These are phyloP conservation scores for Exserohilum rostratum DNA, from an alignment of 2,329 filamentous ascomycete genomes.

Conservation along the genomic window DNA sequence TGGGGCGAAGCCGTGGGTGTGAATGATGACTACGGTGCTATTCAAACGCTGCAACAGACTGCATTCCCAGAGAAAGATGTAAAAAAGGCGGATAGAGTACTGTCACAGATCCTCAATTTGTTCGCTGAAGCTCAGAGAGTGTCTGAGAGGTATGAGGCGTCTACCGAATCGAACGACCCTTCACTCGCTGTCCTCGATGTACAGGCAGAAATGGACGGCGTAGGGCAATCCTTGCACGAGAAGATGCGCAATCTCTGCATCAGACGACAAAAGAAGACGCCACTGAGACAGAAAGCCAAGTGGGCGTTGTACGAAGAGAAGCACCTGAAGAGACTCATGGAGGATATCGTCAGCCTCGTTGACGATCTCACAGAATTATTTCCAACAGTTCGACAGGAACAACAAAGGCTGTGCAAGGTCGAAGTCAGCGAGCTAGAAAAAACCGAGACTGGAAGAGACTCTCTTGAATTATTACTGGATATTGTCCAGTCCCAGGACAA, in stretches of 20 bases:
- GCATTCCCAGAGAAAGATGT: no score
- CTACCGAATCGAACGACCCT: neutral
- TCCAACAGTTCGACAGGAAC: neutral
- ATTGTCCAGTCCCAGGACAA: no score
- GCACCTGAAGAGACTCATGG: neutral
- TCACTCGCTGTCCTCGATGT: neutral
- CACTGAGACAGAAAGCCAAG: neutral
- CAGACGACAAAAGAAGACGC: neutral
- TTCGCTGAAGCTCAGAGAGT: neutral
- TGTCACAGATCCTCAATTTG: neutral
- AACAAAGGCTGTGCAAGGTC: neutral
- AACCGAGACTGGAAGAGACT: no score
- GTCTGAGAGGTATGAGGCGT: neutral
- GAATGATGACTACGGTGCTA: neutral
- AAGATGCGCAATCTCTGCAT: neutral
- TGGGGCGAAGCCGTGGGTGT: neutral
- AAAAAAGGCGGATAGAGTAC: neutral
- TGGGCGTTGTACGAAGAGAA: neutral
- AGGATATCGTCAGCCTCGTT: neutral
- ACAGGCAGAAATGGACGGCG: neutral
- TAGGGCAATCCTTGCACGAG: neutral
- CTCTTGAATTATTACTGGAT: no score
- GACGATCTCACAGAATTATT: neutral
- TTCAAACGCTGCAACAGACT: no score
- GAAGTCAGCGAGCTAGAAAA: neutral